Base-by-base conservation (phyloP, 2,329 filamentous ascomycete species). In the Penicillium sp. region DNA sequence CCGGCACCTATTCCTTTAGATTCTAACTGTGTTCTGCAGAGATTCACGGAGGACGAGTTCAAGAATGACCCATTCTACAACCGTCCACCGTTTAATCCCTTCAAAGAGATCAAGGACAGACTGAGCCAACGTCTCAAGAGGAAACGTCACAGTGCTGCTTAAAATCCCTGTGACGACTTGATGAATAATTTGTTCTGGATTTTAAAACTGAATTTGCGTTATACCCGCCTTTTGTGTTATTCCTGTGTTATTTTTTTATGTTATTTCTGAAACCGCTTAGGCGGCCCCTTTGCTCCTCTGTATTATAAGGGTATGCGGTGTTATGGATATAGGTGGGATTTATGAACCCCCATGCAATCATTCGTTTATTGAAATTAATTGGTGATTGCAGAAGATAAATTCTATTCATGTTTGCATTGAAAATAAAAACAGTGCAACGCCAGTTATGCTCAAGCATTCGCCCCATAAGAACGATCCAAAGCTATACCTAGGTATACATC, bases 31-130 rank as follows among this genome's bases (percentile, higher is more conserved):
- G 9, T n/a, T 6, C 34, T 37, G 4, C 36, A 71, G 68, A 69
- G 65, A 64, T 68, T 67, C 44, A 68, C 62, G 44, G 65, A 70
- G 16, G 66, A 69, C 16, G 68, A 70, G 42, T 67, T 70, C 52
- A 66, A 64, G 39, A 62, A 68, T 28, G 68, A 70, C 29, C 66
- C 67, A 2, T 69, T 69, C 41, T 69, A 69, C 50, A 64, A 58
- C 34, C 49, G 50, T 1, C 65, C 62, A 0, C 42, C 51, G 27
- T 51, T 61, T 4, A 65, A 64, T 24, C 62, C 62, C 8, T 65
- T 66, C 40, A 51, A 54, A 4, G 39, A 55, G 9, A 48, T 67
- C 10, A 55, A 57, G 29, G 65, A 57, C 46, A 57, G 51, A 16
- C 52, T 67, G 40, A 62, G 51, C 47, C 34, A 60, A 24, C 60